These are phyloP conservation scores for Schizophyllum amplum DNA, from an alignment of 1,284 basidiomycete species.

Conservation along the genomic window DNA sequence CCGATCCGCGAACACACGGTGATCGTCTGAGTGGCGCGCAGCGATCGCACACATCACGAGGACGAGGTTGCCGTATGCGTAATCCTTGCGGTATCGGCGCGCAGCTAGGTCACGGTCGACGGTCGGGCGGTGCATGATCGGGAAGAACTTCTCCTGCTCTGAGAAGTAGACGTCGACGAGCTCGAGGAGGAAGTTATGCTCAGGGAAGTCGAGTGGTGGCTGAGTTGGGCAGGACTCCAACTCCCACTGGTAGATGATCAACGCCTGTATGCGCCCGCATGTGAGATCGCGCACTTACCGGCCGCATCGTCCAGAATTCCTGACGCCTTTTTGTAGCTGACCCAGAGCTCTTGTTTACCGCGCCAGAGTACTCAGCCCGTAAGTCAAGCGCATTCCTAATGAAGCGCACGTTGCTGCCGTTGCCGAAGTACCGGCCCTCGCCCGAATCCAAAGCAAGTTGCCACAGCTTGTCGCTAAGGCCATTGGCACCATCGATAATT, in stretches of 20 bases:
- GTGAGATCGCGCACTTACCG: slow-evolving; percentile 4
- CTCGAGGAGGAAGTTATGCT: slow-evolving; percentile 7
- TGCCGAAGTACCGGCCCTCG: slow-evolving; percentile 9
- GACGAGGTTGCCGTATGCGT: slow-evolving; percentile 10
- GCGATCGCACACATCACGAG: slow-evolving; percentile 12
- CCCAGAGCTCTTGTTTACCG: not conserved
- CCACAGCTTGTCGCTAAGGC: not conserved
- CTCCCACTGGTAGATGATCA: slow-evolving; percentile 7
- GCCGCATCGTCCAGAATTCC: slow-evolving; percentile 8
- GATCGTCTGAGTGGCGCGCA: slow-evolving; percentile 10
- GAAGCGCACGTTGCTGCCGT: slow-evolving; percentile 9
- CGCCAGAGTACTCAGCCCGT: slow-evolving; percentile 5
- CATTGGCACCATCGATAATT: too few species aligned
- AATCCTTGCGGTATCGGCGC: slow-evolving; percentile 8
- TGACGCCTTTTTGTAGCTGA: slow-evolving; percentile 2
- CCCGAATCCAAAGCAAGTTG: slow-evolving; percentile 6
- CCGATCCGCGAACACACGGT: slow-evolving; percentile 10
- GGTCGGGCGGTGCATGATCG: slow-evolving; percentile 7
- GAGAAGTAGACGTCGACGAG: slow-evolving; percentile 10
- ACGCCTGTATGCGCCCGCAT: not conserved
- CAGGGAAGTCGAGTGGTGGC: slow-evolving; percentile 11
- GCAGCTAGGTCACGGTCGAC: slow-evolving; percentile 7
- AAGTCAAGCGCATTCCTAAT: slow-evolving; percentile 7
- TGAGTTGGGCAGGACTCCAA: slow-evolving; percentile 2
- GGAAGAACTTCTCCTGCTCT: slow-evolving; percentile 7